Conservation (phyloP, 371 early-diverging fungal species). For the Apophysomyces elegans region DNA sequence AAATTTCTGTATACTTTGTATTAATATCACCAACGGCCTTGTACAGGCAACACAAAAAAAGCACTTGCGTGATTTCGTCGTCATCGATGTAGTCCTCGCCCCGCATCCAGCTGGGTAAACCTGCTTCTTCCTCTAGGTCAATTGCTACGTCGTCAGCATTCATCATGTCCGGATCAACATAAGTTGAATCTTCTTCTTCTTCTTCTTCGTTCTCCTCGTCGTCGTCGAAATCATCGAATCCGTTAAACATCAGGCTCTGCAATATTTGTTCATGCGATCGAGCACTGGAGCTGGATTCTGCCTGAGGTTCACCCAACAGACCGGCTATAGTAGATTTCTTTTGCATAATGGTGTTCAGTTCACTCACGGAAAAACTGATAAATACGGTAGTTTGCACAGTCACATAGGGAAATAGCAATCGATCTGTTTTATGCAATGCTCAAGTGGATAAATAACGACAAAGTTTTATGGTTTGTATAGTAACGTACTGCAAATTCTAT, state of each 20-base stretch:
- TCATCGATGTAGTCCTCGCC: slow-evolving; percentile 21
- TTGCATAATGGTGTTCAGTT: slow-evolving; percentile 32
- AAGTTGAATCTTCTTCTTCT: slow-evolving; percentile 22
- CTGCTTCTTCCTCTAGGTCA: slow-evolving; percentile 17
- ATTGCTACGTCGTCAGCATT: slow-evolving; percentile 2
- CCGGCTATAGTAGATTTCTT: slow-evolving; percentile 51
- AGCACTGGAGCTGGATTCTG: slow-evolving; percentile 67
- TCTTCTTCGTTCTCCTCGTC: slow-evolving; percentile 24
- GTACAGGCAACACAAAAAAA: neutral
- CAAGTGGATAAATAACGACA: no score
- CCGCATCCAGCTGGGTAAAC: slow-evolving; percentile 17
- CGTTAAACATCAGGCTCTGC: slow-evolving; percentile 36
- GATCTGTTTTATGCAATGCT: no score
- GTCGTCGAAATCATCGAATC: neutral
- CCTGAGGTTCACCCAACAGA: slow-evolving; percentile 81
- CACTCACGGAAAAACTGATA: no score
- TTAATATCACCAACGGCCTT: no score
- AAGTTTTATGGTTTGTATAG: no score
- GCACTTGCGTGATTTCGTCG: slow-evolving; percentile 27
- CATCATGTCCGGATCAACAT: slow-evolving; percentile 13
- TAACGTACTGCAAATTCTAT: no score
- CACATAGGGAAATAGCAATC: no score
- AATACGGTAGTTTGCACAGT: no score
- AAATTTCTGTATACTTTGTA: slow-evolving; percentile 15
- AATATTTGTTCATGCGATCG: slow-evolving; percentile 25